Base-by-base conservation (phyloP, 106 monocot genomes). In the Triglochin maritima region DNA sequence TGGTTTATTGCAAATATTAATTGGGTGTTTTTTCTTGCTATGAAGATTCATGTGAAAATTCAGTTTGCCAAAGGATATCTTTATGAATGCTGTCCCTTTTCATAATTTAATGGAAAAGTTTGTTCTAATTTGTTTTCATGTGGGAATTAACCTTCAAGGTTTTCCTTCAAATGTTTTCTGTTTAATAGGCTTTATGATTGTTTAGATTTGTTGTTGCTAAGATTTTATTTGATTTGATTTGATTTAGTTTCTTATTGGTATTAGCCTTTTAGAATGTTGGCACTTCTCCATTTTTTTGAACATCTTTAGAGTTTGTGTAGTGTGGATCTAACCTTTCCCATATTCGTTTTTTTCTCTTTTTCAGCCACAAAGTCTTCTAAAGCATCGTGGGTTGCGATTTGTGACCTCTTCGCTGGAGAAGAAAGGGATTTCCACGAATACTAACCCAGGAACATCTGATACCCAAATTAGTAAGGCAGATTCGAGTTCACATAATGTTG, bases 321-420 rank as follows among this genome's bases (percentile, higher is more conserved):
- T 7, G 29, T 60, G 9, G 29, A 60, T 16, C 3, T 66, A 29
- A 15, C 5, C 7, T 66, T 66, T 49, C 2, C 4, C 9, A 4
- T 55, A 11, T 16, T 29, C 7, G 12, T 4, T 52, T 17, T 49
- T 47, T 47, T 17, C 4, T n/a, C 11, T 49, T 44, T 62, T 53
- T 54, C 77, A 96, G 87, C 72, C 85, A 13, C 65, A 6, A 42
- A 73, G 69, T n/a, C 85, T 87, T 54, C 76, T 79, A 2, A 80
- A 77, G 56, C 41, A 69, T 60, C 80, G 74, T 64, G 76, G 83
- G 4, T 63, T 90, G 47, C 77, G 71, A 2, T 81, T 79, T 16
- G 76, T 96, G 14, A 88, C 90, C 16, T 96, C 95, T 11, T 96
- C 95, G 54, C 49, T 87, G 63, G 85, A 85, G 55, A 82, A 79